phyloP scores from a whole-genome alignment of 352 stramenopile genomes.

The Globisporangium abappressorium region DNA sequence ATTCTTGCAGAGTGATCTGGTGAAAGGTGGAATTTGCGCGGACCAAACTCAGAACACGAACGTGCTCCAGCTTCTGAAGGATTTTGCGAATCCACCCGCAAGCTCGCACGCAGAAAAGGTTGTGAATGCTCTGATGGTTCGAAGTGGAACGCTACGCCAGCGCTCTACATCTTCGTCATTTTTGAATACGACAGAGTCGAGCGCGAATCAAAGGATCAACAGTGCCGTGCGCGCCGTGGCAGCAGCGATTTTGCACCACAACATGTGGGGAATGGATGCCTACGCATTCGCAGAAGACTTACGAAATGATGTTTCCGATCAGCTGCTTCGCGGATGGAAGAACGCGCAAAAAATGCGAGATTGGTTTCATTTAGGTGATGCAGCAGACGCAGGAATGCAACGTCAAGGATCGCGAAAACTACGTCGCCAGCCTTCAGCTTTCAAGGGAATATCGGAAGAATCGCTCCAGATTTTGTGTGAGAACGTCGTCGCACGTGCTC shows the following conservation, averaged over 20 bases:
- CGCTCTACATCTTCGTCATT: constrained; percentile 26
- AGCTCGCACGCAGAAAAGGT: constrained; percentile 43
- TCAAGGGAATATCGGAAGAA: constrained; percentile 72
- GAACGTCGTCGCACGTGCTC: constrained; percentile 71
- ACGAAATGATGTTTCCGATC: constrained; percentile 54
- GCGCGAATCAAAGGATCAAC: constrained; percentile 40
- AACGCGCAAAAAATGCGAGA: constrained; percentile 87
- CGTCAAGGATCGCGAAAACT: constrained; percentile 33
- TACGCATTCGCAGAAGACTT: constrained; percentile 63
- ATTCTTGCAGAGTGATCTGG: constrained; percentile 64
- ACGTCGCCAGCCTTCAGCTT: constrained; percentile 70
- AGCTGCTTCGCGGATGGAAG: constrained; percentile 71
- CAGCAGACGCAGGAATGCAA: constrained; percentile 50
- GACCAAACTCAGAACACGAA: constrained; percentile 53
- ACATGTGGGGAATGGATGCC: constrained; percentile 86
- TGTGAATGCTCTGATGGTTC: constrained; percentile 36
- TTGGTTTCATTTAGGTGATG: constrained; percentile 83
- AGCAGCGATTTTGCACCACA: constrained; percentile 83
- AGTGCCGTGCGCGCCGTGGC: constrained; percentile 62
- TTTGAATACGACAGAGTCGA: constrained; percentile 31
- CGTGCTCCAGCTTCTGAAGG: constrained; percentile 55
- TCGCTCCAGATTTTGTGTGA: constrained; percentile 59
- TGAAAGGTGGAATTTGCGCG: constrained; percentile 51
- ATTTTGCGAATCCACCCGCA: constrained; percentile 42
- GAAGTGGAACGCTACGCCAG: constrained; percentile 22